phyloP scores from a whole-genome alignment of 306 rosid genomes.

The Lupinus albus region DNA sequence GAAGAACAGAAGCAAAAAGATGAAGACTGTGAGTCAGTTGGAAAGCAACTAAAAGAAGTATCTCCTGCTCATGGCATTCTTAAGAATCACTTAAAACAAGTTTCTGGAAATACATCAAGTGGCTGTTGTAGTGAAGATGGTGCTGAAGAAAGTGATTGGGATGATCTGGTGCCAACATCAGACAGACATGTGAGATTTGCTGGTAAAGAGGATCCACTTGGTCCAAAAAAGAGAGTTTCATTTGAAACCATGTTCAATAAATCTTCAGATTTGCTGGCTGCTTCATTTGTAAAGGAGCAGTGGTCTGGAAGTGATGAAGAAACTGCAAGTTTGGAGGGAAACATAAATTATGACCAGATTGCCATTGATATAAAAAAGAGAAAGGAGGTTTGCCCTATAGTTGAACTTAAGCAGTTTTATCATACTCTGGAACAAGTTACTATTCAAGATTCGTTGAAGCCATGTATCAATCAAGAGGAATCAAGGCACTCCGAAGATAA shows the following conservation, averaged over 20 bases:
- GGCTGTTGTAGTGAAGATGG: constrained; percentile 41
- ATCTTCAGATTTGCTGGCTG: constrained; percentile 50
- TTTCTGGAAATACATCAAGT: constrained; percentile 53
- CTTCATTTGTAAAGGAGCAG: constrained; percentile 53
- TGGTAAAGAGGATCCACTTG: constrained; percentile 55
- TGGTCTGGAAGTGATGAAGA: constrained; percentile 58
- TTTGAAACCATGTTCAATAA: constrained; percentile 45
- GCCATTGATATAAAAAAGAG: constrained; percentile 40
- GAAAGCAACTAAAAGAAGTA: constrained; percentile 48
- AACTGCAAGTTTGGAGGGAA: constrained; percentile 50
- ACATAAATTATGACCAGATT: constrained; percentile 37
- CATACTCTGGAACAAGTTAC: constrained; percentile 45
- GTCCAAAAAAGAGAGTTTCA: constrained; percentile 50
- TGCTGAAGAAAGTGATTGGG: constrained; percentile 45
- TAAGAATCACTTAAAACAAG: constrained; percentile 51
- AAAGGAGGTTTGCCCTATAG: constrained; percentile 46
- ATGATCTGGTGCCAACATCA: constrained; percentile 42
- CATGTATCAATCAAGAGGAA: constrained; percentile 50
- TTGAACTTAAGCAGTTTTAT: constrained; percentile 58
- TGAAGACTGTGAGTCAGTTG: constrained; percentile 38
- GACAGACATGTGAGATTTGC: constrained; percentile 62
- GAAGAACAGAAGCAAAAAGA: constrained; percentile 49
- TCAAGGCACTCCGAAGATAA: constrained; percentile 48
- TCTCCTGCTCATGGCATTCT: constrained; percentile 59
- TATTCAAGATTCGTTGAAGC: constrained; percentile 47